Evolutionary conservation across 805 yeast genomes (phyloP).

Genomic region (Hanseniaspora guilliermondii): DNA sequence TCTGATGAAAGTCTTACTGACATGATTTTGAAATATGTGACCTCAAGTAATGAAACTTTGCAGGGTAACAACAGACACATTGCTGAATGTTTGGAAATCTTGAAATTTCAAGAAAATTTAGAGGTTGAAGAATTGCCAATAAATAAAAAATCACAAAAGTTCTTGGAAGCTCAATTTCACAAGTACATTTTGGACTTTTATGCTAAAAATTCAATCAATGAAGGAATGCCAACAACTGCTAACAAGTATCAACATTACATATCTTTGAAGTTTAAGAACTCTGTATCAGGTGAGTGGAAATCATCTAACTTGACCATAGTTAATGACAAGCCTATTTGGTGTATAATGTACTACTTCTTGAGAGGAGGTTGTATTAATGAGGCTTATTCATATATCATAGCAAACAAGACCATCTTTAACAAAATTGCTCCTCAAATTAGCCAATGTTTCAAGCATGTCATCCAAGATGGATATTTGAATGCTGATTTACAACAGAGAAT

Average conservation of each 20-base stretch:
- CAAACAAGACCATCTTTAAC: conserved; percentile 59
- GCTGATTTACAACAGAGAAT: conserved; percentile 56
- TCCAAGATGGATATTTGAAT: conserved; percentile 44
- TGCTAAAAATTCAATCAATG: conserved; percentile 39
- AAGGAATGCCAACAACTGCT: conserved; percentile 59
- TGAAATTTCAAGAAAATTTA: conserved; percentile 30
- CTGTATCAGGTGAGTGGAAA: conserved; percentile 36
- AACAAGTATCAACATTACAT: conserved; percentile 59
- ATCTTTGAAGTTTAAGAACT: conserved; percentile 35
- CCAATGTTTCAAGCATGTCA: conserved; percentile 58
- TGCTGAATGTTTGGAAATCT: conserved; percentile 60
- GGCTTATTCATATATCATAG: conserved; percentile 55
- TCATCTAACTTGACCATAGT: conserved; percentile 47
- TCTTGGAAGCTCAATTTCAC: conserved; percentile 66
- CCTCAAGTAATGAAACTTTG: conserved; percentile 17
- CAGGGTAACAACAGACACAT: conserved; percentile 61
- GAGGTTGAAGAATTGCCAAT: neutral
- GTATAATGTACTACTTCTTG: conserved; percentile 66
- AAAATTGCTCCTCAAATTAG: conserved; percentile 80
- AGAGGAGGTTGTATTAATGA: conserved; percentile 75
- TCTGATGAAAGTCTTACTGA: neutral
- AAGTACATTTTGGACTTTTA: conserved; percentile 58
- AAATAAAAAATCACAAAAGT: conserved; percentile 25
- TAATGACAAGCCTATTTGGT: conserved; percentile 91
- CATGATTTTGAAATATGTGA: neutral